These are phyloP conservation scores for Gynostemma pentaphyllum DNA, from an alignment of 306 rosid genomes.

Conservation along the genomic window DNA sequence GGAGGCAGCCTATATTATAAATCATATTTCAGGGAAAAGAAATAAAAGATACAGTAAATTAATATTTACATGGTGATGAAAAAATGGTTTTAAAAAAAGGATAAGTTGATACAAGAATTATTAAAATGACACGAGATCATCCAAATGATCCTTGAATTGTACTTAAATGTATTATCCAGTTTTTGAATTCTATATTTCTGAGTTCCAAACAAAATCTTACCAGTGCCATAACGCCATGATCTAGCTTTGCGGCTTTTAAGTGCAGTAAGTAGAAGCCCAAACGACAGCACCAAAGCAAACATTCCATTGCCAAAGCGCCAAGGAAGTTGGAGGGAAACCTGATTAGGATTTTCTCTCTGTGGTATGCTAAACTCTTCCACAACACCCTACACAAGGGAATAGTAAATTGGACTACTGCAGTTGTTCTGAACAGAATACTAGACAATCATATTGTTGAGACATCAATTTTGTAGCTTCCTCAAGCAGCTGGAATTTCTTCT, in stretches of 20 bases:
- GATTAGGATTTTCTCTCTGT: constrained; percentile 36
- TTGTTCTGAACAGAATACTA: constrained; percentile 8
- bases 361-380: constrained; percentile 82
- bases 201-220: constrained; percentile 22
- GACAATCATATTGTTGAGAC: constrained; percentile 1
- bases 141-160: not conserved
- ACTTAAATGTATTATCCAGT: not conserved
- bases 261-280: constrained; percentile 81
- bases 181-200: not conserved
- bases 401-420: constrained; percentile 7
- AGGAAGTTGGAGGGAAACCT: constrained; percentile 45
- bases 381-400: constrained; percentile 49
- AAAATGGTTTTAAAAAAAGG: not conserved
- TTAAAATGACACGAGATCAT: not conserved
- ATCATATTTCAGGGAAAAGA: constrained; percentile 3
- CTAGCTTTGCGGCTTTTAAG: constrained; percentile 86
- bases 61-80: not conserved
- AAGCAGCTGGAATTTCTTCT: not conserved
- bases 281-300: constrained; percentile 88
- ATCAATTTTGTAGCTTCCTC: not conserved
- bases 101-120: not conserved
- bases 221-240: constrained; percentile 95
- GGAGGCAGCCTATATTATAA: constrained; percentile 44
- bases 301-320: constrained; percentile 97
- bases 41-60: not conserved